Base-by-base conservation (phyloP, 495 filamentous ascomycete species). In the Apodospora peruviana region DNA sequence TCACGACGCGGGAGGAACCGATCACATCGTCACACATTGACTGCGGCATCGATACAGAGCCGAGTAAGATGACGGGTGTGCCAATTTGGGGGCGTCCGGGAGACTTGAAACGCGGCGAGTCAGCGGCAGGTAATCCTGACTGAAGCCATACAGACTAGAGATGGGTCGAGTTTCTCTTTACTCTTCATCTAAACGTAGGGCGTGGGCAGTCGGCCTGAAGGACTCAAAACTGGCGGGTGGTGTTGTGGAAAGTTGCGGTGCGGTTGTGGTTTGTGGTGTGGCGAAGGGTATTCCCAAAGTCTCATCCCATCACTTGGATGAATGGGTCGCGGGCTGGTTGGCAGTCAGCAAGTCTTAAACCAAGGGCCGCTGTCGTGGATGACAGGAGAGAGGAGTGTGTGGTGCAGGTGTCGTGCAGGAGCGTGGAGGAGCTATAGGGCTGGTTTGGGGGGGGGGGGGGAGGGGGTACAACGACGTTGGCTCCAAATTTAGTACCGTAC, bases 401-500 rank as follows among this genome's bases (percentile, higher is more conserved):
- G 32, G 32, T 32, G 27, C 14, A 38, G 3, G 36, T 18, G 16
- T 38, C n/a, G n/a, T n/a, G n/a, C n/a, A n/a, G n/a, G n/a, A n/a
- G n/a, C n/a, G n/a, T n/a, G n/a, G 36, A 14, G 23, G 40, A 11
- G 18, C 40, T 3, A 25, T 42, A 42, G 40, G 40, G 40, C 40
- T 24, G 2, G 40, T n/a, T 49, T 40, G 45, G 47, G 47, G 39
- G 42, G 47, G 40, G 8, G 17, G n/a, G 11, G 23, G 32, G 29
- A 36, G 43, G 18, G 17, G 12, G 41, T 5, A 44, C 2, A 22
- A 46, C 32, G 35, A 46, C 44, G 36, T 5, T 27, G 41, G 41
- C 23, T 45, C 48, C 48, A 51, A 51, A 51, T 39, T 51, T 51
- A 51, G 48, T 45, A 40, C 41, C 48, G 29, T n/a, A n/a, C n/a